Conservation (phyloP, 2,329 filamentous ascomycete species). For the Venturia nashicola region DNA sequence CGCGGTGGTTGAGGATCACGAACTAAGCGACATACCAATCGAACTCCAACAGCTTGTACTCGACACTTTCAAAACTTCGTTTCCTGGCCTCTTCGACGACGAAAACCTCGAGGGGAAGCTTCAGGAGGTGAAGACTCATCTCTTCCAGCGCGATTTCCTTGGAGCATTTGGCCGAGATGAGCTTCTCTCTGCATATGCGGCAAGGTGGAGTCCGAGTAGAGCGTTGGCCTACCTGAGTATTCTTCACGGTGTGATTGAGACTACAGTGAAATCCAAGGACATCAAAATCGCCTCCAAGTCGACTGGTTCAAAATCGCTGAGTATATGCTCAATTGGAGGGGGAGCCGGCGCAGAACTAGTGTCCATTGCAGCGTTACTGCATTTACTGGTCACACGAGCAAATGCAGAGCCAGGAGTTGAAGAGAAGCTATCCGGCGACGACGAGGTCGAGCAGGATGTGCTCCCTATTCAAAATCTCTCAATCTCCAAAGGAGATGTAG, state of each 20-base stretch:
- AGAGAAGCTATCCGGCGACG: neutral
- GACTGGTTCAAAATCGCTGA: conserved; percentile 11
- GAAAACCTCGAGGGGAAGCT: conserved; percentile 45
- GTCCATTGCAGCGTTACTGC: conserved; percentile 36
- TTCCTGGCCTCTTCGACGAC: conserved; percentile 28
- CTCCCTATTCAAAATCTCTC: neutral
- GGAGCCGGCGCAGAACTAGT: conserved; percentile 57
- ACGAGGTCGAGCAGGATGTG: neutral
- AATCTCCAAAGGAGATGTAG: neutral
- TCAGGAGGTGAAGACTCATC: conserved; percentile 72
- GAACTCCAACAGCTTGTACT: conserved; percentile 58
- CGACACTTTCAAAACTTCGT: conserved; percentile 58
- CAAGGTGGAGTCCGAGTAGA: conserved; percentile 80
- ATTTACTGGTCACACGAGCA: neutral
- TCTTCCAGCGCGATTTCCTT: conserved; percentile 77
- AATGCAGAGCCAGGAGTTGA: neutral
- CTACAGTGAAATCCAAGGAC: conserved; percentile 11
- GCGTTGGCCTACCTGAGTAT: conserved; percentile 69
- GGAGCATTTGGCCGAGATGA: conserved; percentile 62
- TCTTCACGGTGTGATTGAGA: conserved; percentile 28
- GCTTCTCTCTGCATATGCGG: conserved; percentile 70
- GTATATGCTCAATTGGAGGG: conserved; percentile 48
- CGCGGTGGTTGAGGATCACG: neutral
- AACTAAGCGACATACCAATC: conserved; percentile 25
- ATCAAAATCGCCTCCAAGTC: neutral